Conservation (phyloP, 257 asterid species). For the Nicotiana knightiana region DNA sequence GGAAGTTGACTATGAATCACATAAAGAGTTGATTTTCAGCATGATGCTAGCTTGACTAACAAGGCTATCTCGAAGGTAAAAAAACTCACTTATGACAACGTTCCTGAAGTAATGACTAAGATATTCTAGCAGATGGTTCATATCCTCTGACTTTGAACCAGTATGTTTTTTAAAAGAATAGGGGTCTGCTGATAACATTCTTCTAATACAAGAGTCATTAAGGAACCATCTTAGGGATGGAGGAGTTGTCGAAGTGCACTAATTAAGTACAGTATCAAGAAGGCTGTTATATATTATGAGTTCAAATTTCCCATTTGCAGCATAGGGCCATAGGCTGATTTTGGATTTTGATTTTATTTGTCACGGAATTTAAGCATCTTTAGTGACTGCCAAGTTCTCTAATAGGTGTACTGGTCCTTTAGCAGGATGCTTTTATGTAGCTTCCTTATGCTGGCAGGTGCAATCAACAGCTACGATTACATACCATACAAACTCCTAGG, state of each 20-base stretch:
- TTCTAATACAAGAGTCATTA: background rate
- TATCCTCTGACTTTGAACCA: background rate
- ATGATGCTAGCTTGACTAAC: background rate
- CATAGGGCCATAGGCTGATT: background rate
- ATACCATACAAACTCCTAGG: background rate
- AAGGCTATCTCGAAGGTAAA: background rate
- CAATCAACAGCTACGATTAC: background rate
- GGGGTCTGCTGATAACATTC: background rate
- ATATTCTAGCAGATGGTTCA: background rate
- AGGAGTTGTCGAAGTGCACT: background rate
- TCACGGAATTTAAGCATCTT: background rate
- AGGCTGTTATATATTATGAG: background rate
- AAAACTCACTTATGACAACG: background rate
- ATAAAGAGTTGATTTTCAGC: background rate
- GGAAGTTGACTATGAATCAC: background rate
- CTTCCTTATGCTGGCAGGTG: background rate
- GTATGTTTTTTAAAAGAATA: background rate
- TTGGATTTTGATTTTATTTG: background rate
- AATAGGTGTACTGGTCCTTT: background rate
- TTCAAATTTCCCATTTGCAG: background rate
- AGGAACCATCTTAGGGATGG: background rate
- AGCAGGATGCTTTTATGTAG: background rate
- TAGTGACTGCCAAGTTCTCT: background rate
- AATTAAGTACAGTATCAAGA: background rate
- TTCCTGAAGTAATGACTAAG: background rate